Conservation (phyloP, 306 rosid genomes). For the Gleditsia sinensis region DNA sequence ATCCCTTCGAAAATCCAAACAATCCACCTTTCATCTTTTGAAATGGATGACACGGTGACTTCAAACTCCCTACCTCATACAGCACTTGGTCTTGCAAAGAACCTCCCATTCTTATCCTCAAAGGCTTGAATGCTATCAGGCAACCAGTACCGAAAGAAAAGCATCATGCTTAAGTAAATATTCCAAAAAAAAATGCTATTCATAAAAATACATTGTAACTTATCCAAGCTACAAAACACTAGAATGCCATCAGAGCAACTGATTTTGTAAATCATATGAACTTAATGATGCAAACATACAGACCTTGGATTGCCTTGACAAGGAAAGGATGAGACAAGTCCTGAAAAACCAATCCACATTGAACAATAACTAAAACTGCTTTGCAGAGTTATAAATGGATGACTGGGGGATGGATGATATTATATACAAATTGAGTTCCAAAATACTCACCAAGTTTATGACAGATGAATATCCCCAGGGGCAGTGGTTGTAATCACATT, state of each 20-base stretch:
- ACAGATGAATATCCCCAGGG: slow-evolving; percentile 86
- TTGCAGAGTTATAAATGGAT: slow-evolving; percentile 15
- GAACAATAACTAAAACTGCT: slow-evolving; percentile 28
- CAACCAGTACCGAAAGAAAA: slow-evolving; percentile 39
- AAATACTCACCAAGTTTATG: slow-evolving; percentile 62
- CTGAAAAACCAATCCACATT: slow-evolving; percentile 59
- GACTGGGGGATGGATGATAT: slow-evolving; percentile 10
- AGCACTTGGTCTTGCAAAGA: slow-evolving; percentile 90
- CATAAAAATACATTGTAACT: slow-evolving; percentile 10
- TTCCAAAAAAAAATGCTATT: slow-evolving; percentile 17
- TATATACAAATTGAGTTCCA: slow-evolving; percentile 6
- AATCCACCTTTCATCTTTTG: slow-evolving; percentile 63
- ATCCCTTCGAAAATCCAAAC: slow-evolving; percentile 93
- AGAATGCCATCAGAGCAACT: neutral
- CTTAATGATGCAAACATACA: slow-evolving; percentile 29
- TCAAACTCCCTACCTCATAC: slow-evolving; percentile 70
- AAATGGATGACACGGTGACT: slow-evolving; percentile 77
- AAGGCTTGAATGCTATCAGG: slow-evolving; percentile 76
- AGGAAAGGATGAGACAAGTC: slow-evolving; percentile 82
- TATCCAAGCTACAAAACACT: slow-evolving; percentile 16
- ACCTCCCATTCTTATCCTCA: slow-evolving; percentile 96
- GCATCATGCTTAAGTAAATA: slow-evolving; percentile 23
- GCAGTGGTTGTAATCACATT: slow-evolving; percentile 83
- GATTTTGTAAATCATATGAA: neutral
- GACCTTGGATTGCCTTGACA: slow-evolving; percentile 83